phyloP scores from a whole-genome alignment of 208 protist genomes.

The Porcisia deanei region DNA sequence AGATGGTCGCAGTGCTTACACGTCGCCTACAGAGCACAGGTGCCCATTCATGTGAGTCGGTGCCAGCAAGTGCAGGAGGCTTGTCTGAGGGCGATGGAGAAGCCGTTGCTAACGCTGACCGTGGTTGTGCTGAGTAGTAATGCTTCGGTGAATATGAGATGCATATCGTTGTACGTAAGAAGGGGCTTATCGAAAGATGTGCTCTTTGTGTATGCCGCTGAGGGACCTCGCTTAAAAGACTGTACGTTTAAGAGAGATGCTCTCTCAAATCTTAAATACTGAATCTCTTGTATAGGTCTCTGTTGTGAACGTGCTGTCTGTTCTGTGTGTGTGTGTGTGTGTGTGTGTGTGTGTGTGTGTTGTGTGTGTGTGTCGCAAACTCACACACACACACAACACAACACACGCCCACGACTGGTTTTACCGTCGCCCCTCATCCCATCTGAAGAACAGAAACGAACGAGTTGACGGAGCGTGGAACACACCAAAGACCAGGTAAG shows the following conservation, averaged over 20 bases:
- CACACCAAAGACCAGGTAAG: not conserved
- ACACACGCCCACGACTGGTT: not conserved
- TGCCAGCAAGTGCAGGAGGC: not conserved
- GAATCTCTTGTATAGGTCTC: not conserved
- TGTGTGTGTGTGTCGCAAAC: not conserved
- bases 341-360: not conserved
- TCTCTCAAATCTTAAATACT: not conserved
- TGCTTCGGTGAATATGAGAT: not conserved
- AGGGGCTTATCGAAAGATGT: not conserved
- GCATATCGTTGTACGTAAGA: not conserved
- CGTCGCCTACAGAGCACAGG: slow-evolving; percentile 27
- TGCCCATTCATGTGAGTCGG: not conserved
- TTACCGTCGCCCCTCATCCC: not conserved
- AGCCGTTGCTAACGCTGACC: not conserved
- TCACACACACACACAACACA: not conserved
- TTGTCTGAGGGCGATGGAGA: slow-evolving; percentile 13
- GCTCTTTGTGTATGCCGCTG: not conserved
- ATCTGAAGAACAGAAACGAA: not conserved
- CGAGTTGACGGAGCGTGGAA: not conserved
- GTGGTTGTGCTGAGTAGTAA: not conserved
- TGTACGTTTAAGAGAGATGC: not conserved
- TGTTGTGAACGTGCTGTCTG: not conserved
- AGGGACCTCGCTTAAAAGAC: not conserved
- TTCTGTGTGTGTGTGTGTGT: not conserved
- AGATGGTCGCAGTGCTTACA: slow-evolving; percentile 93